Evolutionary conservation across 352 stramenopile species (phyloP).

Genomic region (Phytopythium vexans): DNA sequence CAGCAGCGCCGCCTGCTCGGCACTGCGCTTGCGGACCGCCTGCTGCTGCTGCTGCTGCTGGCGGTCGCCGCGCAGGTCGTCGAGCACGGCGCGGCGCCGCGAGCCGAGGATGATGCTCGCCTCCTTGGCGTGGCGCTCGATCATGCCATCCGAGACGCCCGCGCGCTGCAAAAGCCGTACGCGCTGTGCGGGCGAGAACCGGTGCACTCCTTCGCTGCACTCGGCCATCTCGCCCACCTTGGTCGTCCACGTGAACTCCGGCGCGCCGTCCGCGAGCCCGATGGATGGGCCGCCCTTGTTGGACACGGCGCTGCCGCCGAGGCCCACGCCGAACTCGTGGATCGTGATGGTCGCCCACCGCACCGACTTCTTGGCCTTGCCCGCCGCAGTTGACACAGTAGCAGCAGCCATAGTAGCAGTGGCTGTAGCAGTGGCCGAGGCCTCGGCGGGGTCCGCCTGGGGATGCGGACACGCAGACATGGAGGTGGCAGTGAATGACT

Average conservation of each 20-base stretch:
- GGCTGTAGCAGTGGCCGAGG: neutral
- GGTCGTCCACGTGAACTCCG: constrained; percentile 64
- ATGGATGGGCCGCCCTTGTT: constrained; percentile 41
- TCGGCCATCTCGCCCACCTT: constrained; percentile 66
- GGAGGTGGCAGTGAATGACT: too few species aligned
- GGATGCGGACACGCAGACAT: too few species aligned
- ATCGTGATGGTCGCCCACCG: constrained; percentile 45
- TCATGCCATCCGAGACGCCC: constrained; percentile 60
- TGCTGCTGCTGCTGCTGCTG: constrained; percentile 13
- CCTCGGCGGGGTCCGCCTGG: too few species aligned
- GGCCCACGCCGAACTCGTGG: constrained; percentile 49
- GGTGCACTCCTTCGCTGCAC: constrained; percentile 51
- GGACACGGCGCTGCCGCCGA: constrained; percentile 42
- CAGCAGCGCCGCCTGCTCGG: constrained; percentile 38
- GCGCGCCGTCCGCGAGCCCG: constrained; percentile 28
- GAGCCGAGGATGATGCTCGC: constrained; percentile 65
- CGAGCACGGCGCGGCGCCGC: constrained; percentile 39
- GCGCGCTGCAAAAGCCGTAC: constrained; percentile 43
- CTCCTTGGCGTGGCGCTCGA: constrained; percentile 58
- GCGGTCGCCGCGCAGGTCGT: constrained; percentile 22
- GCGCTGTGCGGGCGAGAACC: constrained; percentile 28
- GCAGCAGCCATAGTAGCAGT: neutral
- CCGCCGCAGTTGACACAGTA: neutral
- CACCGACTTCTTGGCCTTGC: constrained; percentile 24
- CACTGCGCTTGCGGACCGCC: constrained; percentile 36